A percentile compares a stretch with the other conserved stretches of the same genome.
Conservation (phyloP, 139 green algal genomes). For the Closterium sp. region DNA sequence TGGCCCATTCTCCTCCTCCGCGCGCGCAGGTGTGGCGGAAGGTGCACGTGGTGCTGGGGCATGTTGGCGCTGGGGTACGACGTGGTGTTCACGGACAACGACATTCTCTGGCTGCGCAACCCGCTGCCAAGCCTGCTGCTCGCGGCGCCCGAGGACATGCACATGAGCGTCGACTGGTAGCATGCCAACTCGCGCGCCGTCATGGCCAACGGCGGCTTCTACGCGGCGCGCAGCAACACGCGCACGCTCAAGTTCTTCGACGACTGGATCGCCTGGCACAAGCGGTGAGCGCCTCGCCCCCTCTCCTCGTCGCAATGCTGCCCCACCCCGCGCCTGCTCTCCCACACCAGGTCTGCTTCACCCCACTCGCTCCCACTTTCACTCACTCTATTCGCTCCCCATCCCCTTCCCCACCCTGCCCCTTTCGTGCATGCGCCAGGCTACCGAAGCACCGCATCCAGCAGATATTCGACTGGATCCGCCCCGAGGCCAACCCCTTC, state of each 20-base stretch:
- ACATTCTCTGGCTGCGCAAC: conserved; percentile 16
- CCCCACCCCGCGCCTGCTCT: background rate
- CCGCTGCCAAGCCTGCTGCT: background rate
- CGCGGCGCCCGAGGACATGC: background rate
- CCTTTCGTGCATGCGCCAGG: too few relatives aligned
- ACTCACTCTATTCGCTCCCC: background rate
- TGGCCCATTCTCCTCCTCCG: too few relatives aligned
- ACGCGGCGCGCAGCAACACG: background rate
- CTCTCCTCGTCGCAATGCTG: too few relatives aligned
- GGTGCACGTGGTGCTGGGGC: background rate
- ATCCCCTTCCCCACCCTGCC: background rate
- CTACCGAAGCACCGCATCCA: background rate
- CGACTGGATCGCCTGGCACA: conserved; percentile 1
- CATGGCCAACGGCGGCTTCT: background rate
- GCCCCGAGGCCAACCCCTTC: conserved; percentile 5
- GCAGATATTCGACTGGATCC: background rate
- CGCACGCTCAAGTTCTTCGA: conserved; percentile 1
- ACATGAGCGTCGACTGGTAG: background rate
- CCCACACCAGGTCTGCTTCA: background rate
- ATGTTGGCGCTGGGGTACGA: conserved; percentile 4
- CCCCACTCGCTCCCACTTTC: background rate
- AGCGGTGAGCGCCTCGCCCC: background rate
- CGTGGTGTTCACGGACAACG: conserved; percentile 11
- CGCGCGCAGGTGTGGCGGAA: conserved; percentile 7
- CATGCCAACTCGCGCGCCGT: background rate